Base-by-base conservation (phyloP, 345 rosid genomes). In the Pugionium dolabratum region DNA sequence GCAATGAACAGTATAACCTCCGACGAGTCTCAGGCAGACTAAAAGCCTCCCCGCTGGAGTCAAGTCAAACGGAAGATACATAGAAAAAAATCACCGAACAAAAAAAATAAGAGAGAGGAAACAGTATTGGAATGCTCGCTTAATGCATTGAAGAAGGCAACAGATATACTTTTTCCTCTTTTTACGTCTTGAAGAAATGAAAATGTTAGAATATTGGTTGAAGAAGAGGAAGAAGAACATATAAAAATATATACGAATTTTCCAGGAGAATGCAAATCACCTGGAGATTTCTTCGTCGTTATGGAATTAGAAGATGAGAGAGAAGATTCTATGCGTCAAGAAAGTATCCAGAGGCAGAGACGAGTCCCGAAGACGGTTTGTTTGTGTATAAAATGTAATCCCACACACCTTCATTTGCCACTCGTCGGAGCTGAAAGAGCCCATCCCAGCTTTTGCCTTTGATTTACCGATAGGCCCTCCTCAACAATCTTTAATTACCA, bases 51-150 rank as follows among this genome's bases (percentile, higher is more conserved):
- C 49, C 47, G 67, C 64, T 54, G 35, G 59, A 52, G 4, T 59
- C 49, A 34, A 61, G 56, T 57, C 55, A 51, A 64, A 46, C 1
- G 51, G 9, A 40, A 45, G 40, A 54, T 40, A 11, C 2, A 59
- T 2, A 66, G 9, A 41, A 33, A 4, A 4, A 44, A 2, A 44
- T 3, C 32, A 18, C 18, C 18, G 18, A 18, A 18, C 32, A 39
- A 56, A 28, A 33, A 35, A 59, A 8, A 5, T 1, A 27, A 39
- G 60, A 41, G 54, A 51, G 63, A 70, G 44, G 44, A 56, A 62
- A 62, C 63, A 66, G 59, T 59, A 47, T 45, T 46, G 79, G 66
- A 67, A 72, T 29, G 74, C 77, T 78, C 64, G 78, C 80, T 73
- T 72, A 46, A 42, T 59, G 59, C 60, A 57, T 35, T 67, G 83